phyloP scores from a whole-genome alignment of 2,329 filamentous ascomycete genomes.

The Fusarium chuoi region DNA sequence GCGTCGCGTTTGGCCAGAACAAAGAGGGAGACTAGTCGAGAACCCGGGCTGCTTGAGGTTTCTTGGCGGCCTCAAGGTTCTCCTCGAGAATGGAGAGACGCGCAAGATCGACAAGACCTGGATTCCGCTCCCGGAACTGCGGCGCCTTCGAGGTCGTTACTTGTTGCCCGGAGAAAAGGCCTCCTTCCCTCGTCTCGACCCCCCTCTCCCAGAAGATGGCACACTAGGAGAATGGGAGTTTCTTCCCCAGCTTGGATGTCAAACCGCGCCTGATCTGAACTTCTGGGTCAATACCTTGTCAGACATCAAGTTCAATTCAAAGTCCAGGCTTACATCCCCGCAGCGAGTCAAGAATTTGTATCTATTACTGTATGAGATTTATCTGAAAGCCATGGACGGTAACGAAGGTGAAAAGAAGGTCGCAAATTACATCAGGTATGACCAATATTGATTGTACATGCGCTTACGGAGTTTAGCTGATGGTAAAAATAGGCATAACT shows the following conservation, averaged over 20 bases:
- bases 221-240: background rate
- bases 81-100: background rate
- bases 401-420: background rate
- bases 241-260: background rate
- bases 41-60: no score
- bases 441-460: no score
- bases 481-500: background rate
- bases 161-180: background rate
- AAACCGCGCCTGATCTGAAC: no score
- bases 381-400: no score
- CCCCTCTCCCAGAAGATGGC: background rate
- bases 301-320: background rate
- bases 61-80: background rate
- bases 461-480: background rate
- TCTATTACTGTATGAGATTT: background rate
- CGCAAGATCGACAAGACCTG: background rate
- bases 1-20: background rate
- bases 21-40: background rate
- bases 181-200: background rate
- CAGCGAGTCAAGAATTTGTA: background rate
- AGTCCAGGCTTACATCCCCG: background rate
- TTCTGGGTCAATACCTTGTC: background rate
- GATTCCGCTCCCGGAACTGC: background rate
- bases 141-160: background rate
- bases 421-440: background rate